Conservation (phyloP, 2,329 filamentous ascomycete species). For the Teratosphaeria gauchensis region DNA sequence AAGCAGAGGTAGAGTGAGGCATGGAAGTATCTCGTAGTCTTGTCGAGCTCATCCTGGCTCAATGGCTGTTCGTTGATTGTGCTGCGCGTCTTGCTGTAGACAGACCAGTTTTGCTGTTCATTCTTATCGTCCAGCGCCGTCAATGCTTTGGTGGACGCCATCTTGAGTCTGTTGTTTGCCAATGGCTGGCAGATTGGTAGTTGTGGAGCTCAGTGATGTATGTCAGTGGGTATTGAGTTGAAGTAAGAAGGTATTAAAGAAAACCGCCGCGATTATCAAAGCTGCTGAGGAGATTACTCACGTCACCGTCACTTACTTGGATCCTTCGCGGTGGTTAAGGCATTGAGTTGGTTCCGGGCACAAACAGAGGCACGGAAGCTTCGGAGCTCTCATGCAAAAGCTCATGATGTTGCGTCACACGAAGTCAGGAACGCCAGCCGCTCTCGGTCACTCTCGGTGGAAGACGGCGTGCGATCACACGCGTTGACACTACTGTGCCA, state of each 20-base stretch:
- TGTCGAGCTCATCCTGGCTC: conserved; percentile 54
- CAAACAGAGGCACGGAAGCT: background rate
- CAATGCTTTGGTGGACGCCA: background rate
- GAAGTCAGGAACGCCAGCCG: background rate
- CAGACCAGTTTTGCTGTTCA: conserved; percentile 21
- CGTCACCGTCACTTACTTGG: background rate
- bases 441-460: background rate
- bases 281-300: background rate
- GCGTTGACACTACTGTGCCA: background rate
- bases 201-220: background rate
- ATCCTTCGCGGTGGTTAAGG: background rate
- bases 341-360: background rate
- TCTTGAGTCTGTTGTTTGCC: background rate
- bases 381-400: background rate
- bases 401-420: background rate
- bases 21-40: conserved; percentile 64
- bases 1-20: conserved; percentile 66
- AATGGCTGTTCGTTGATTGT: conserved; percentile 43
- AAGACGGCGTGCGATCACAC: background rate
- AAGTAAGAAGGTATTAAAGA: no score
- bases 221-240: background rate
- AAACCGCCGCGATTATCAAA: background rate
- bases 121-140: background rate
- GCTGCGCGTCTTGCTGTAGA: conserved; percentile 21
- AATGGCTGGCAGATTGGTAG: background rate